phyloP scores from a whole-genome alignment of 2,329 filamentous ascomycete species.

The Penicillium oxalicum region DNA sequence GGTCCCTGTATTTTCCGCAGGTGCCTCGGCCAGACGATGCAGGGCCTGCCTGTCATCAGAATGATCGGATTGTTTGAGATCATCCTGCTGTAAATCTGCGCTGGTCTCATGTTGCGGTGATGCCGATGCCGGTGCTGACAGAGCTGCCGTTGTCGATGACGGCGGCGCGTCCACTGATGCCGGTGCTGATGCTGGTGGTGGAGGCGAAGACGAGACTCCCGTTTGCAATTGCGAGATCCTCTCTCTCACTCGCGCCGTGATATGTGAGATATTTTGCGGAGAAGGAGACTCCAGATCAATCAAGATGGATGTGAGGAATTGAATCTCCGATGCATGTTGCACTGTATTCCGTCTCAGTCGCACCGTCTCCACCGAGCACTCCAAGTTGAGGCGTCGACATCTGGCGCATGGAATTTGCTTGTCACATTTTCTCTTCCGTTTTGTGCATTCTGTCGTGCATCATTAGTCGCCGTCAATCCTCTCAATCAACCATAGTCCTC shows the following conservation, averaged over 20 bases:
- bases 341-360: slow-evolving; percentile 20
- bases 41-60: slow-evolving; percentile 3
- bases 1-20: slow-evolving; percentile 10
- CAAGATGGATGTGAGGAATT: slow-evolving; percentile 20
- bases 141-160: too few species aligned
- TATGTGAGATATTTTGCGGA: slow-evolving; percentile 2
- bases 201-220: slow-evolving; percentile 3
- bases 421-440: slow-evolving; percentile 23
- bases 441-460: slow-evolving; percentile 21
- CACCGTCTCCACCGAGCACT: slow-evolving; percentile 23
- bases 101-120: slow-evolving; percentile 1
- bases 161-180: too few species aligned
- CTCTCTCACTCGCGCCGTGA: slow-evolving; percentile 12
- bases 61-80: slow-evolving; percentile 2
- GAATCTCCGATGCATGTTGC: slow-evolving; percentile 23
- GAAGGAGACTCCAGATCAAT: slow-evolving; percentile 16
- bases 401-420: slow-evolving; percentile 22
- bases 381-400: slow-evolving; percentile 19
- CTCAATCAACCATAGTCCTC: too few species aligned
- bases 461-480: not conserved
- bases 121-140: not conserved
- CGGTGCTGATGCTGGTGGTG: not conserved
- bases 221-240: slow-evolving; percentile 20
- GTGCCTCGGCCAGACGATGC: slow-evolving; percentile 6
- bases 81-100: not conserved